Base-by-base conservation (phyloP, 106 monocot genomes). In the Chionographis japonica region DNA sequence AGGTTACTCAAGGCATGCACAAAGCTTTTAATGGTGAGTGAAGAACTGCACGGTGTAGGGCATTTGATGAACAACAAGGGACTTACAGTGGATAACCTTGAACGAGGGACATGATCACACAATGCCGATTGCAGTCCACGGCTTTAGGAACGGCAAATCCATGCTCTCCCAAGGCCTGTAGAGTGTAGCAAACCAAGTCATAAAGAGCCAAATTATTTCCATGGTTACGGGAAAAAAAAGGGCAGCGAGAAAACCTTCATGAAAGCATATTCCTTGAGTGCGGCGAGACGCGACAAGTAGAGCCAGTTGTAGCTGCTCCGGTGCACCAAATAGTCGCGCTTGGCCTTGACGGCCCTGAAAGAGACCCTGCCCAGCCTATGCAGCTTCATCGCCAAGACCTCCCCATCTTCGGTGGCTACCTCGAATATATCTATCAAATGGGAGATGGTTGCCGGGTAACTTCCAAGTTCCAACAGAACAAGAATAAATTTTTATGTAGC, bases 1-100 rank as follows among this genome's bases (percentile, higher is more conserved):
- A 66, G 5, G 4, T 46, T 10, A 64, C 3, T 3, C 16, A 6
- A 64, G 40, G 43, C 41, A 18, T 9, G 17, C 37, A 67, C 1
- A 40, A 0, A 52, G 18, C 16, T 15, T 13, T 41, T 35, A 37
- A 17, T 18, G 42, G 16, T 18, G 9, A 46, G 46, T 6, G 9
- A 6, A 46, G 9, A 10, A 46, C 46, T 27, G 27, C 27, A 27
- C 27, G 27, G 27, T 27, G 27, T 27, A 27, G 27, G 27, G 27
- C 27, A 27, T 27, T 27, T 27, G 27, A 8, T 4, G 12, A 18
- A 49, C 49, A 4, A 51, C 18, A 12, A 12, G 56, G 58, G 67
- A 52, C 86, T 74, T 90, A 99, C 98, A 99, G 77, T 65, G 93
- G 98, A 66, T 99, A 99, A 59, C 98, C 98, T 59, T 87, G 81